phyloP scores from a whole-genome alignment of 495 filamentous ascomycete genomes.

The Aspergillus ellipticus region DNA sequence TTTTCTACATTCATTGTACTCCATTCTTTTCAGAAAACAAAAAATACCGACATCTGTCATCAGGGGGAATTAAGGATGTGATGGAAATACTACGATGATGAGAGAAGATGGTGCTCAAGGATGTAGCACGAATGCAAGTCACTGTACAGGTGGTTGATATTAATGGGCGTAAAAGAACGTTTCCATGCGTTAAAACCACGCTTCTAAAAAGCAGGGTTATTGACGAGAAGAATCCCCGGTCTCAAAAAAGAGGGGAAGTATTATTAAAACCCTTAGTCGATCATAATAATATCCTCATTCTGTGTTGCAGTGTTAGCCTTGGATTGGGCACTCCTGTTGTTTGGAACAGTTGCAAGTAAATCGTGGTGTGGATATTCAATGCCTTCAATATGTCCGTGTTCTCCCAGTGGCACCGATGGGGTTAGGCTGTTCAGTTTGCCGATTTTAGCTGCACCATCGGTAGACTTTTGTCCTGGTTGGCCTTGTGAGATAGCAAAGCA shows the following conservation, averaged over 20 bases:
- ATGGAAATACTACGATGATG: too few species aligned
- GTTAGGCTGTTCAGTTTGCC: background rate
- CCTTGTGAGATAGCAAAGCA: conserved; percentile 16
- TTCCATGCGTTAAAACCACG: background rate
- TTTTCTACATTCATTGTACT: background rate
- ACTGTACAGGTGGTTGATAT: background rate
- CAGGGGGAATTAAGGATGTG: too few species aligned
- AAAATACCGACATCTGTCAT: background rate
- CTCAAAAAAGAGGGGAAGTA: background rate
- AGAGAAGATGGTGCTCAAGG: background rate
- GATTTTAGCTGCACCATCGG: background rate
- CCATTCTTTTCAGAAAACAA: background rate
- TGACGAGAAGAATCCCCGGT: background rate
- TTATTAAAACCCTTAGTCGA: conserved; percentile 26
- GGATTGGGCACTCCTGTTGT: conserved; percentile 11
- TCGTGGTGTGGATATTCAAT: background rate
- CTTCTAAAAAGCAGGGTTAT: background rate
- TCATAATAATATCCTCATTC: conserved; percentile 36
- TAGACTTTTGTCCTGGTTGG: background rate
- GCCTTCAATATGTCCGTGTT: background rate
- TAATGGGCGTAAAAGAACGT: background rate
- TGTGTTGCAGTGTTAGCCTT: conserved; percentile 8
- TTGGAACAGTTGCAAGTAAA: background rate
- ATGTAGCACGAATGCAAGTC: background rate
- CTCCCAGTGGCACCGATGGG: background rate